Evolutionary conservation across 2,329 filamentous ascomycete genomes (phyloP), one percentile per base, ranked within the genome.

Genomic region (Cryphonectria nitschkei): DNA sequence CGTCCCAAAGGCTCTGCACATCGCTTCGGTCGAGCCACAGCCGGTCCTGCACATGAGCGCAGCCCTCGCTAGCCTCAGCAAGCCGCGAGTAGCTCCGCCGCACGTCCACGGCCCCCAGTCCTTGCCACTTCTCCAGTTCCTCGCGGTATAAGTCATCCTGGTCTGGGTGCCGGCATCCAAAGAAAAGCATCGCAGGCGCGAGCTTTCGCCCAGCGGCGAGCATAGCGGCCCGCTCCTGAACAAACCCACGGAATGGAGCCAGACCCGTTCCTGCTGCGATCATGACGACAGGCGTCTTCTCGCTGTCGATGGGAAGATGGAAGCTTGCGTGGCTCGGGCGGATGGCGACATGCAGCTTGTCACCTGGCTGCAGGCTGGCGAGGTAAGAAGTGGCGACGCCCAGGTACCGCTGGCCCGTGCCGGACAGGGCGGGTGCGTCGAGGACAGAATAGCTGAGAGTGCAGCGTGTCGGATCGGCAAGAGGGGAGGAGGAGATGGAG

Each of bases 401-500:
- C 6, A 87, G 77, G 78, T 88, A 84, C 34, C 69, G 74, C 14
- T 81, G 81, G 26, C 86, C 85, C 68, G 82, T 82, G 65, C 82
- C 83, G 2, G 84, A 83, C 16, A 84, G 81, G 0, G 89, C 85
- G 0, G 87, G 86, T 5, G 83, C 83, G 68, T 90, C 85, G 63
- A 92, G 84, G 0, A 94, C 86, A 2, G 85, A 85, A 80, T 91
- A 93, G 5, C 90, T 93, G 32, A 94, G 84, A 0, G 90, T 89
- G 70, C 87, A 85, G 70, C 83, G 83, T 7, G 81, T 82, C 0
- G 86, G 82, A 74, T 90, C 84, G 70, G 82, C 83, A 0, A 93
- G 83, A 0, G 92, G 90, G 0, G 91, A 93, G 0, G 91, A 93
- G 0, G 92, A 93, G 76, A 94, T 93, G 29, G 89, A 93, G 75